A percentile compares a stretch with the other conserved stretches of the same genome.
Evolutionary conservation across 225 moss, liverwort and hornwort species (phyloP).

Genomic region (Neckera pumila): DNA sequence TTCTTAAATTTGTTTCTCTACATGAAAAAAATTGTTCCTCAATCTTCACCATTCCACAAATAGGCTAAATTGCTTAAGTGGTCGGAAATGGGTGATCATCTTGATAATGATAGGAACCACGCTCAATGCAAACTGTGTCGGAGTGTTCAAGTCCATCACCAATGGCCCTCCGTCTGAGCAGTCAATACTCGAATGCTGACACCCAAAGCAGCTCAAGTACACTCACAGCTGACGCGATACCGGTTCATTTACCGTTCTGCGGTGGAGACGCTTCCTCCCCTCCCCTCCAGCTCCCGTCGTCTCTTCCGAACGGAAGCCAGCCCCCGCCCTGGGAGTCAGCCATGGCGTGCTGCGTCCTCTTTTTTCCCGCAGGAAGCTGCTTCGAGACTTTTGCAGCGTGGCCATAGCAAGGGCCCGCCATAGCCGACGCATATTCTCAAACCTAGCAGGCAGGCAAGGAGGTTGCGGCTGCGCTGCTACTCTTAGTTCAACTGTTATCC

Average conservation of each 20-base stretch:
- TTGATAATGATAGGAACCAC: neutral
- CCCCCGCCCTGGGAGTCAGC: neutral
- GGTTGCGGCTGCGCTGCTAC: neutral
- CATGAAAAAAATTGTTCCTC: too few relatives aligned
- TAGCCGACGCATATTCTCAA: neutral
- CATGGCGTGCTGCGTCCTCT: neutral
- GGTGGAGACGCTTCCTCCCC: neutral
- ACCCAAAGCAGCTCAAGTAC: neutral
- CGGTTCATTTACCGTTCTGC: neutral
- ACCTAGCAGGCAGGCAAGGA: neutral
- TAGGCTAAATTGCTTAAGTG: too few relatives aligned
- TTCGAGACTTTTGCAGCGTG: neutral
- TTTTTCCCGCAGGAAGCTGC: neutral
- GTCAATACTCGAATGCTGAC: neutral
- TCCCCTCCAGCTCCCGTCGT: neutral
- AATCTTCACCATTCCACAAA: too few relatives aligned
- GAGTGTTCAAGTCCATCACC: neutral
- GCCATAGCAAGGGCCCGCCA: constrained; percentile 3
- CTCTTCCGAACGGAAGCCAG: neutral
- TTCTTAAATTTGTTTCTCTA: too few relatives aligned
- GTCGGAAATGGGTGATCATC: too few relatives aligned
- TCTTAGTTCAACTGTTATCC: neutral
- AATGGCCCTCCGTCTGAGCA: neutral
- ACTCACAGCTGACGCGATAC: neutral
- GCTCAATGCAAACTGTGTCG: neutral